These are phyloP conservation scores for Ogataea zsoltii DNA, from an alignment of 805 yeast species.

Conservation along the genomic window DNA sequence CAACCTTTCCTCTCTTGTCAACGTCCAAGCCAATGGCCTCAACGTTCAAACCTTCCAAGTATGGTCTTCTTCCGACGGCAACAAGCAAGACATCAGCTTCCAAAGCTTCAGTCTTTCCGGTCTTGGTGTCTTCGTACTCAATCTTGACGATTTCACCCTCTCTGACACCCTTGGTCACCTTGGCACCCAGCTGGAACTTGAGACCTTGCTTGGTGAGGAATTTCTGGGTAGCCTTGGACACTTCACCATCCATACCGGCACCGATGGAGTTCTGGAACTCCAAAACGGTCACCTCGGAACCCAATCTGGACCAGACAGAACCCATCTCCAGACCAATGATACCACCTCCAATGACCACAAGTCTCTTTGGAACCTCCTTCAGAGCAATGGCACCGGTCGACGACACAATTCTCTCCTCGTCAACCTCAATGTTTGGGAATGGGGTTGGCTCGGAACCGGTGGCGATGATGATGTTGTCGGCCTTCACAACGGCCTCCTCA, in stretches of 20 bases:
- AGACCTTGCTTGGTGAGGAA: conserved; percentile 92
- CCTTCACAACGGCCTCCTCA: conserved; percentile 69
- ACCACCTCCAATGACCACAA: conserved; percentile 98
- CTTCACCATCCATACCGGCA: conserved; percentile 98
- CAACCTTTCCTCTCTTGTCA: conserved; percentile 90
- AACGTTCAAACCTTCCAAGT: conserved; percentile 83
- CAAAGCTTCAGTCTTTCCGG: conserved; percentile 73
- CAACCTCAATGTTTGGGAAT: conserved; percentile 96
- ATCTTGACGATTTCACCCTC: conserved; percentile 86
- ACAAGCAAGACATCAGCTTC: conserved; percentile 94
- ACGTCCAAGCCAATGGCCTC: conserved; percentile 88
- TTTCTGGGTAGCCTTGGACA: conserved; percentile 86
- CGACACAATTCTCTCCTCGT: conserved; percentile 94
- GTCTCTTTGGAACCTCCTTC: conserved; percentile 86
- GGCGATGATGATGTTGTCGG: conserved; percentile 90
- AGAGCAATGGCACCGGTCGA: conserved; percentile 90
- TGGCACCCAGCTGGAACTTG: conserved; percentile 88
- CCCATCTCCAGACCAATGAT: conserved; percentile 99
- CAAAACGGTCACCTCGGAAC: conserved; percentile 90
- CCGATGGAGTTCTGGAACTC: conserved; percentile 92
- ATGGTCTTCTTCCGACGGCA: conserved; percentile 99
- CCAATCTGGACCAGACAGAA: conserved; percentile 93
- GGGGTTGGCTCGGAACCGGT: conserved; percentile 99
- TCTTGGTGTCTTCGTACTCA: conserved; percentile 86
- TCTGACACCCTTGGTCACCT: conserved; percentile 83